Base-by-base conservation (phyloP, 2,329 filamentous ascomycete genomes). In the Nannizziopsis arthrosporioides region DNA sequence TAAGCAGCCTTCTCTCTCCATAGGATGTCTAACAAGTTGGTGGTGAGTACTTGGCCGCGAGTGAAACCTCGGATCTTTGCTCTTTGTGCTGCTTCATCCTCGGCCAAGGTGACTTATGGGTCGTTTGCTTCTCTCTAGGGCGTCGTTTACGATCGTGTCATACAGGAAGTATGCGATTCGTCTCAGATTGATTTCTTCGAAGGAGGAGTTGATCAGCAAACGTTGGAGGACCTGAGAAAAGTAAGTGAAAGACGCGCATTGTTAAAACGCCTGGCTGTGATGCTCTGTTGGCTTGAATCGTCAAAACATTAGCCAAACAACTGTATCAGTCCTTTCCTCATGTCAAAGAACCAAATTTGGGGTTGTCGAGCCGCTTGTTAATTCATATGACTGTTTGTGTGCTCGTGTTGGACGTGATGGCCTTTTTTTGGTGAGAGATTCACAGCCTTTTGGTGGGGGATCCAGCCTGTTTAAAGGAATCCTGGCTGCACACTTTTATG, bases 111-210 rank as follows among this genome's bases (percentile, higher is more conserved):
- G 40, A 9, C 45, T 47, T 17, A 51, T 37, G 40, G 27, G 10
- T 32, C 15, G 8, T 17, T 47, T 30, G 27, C 30, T 30, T n/a
- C 12, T 53, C 34, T 18, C 15, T 42, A 81, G 72, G 92, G 92
- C 61, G 70, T 72, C 56, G 82, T 96, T 61, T 98, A 95, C 63
- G 74, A 82, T 54, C 86, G 92, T 70, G 88, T 98, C 64, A 86
- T 96, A 68, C 83, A 90, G 59, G 84, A 85, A 71, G 89, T 98
- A 63, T 85, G 95, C 68, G 84, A 90, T 59, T 82, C 82, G 57
- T 95, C 90, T 61, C 79, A 85, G 62, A 85, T 90, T 62, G 92
- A 96, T 69, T 96, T 98, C 65, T 92, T 98, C 67, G 92, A 98
- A 70, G 87, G 84, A 58, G 92, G 92, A 59, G 84, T 96, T 55